These are phyloP conservation scores for Postia placenta DNA, from an alignment of 768 basidiomycete species.

Conservation along the genomic window DNA sequence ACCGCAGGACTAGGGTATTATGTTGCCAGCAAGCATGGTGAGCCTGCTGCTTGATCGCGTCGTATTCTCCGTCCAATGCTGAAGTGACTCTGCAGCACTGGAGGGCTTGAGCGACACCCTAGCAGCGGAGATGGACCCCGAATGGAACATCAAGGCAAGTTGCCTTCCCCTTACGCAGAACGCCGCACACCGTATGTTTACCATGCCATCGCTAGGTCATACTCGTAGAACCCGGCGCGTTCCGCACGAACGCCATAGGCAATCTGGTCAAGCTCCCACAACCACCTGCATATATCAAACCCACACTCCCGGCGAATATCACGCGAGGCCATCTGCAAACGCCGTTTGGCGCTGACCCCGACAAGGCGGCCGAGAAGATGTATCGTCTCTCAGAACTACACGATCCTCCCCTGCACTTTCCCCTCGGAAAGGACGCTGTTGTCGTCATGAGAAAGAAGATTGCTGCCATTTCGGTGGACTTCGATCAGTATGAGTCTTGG, in stretches of 20 bases:
- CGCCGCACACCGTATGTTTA: no score
- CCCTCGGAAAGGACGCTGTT: slow-evolving; percentile 10
- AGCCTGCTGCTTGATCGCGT: neutral
- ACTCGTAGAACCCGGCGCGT: slow-evolving; percentile 12
- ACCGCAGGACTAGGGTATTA: slow-evolving; percentile 14
- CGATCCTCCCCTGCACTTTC: slow-evolving; percentile 3
- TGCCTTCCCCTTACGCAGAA: no score
- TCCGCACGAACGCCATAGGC: slow-evolving; percentile 3
- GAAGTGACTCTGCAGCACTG: no score
- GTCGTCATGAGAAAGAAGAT: neutral
- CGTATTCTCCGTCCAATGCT: no score
- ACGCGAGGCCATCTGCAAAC: neutral
- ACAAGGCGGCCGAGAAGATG: neutral
- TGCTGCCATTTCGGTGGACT: neutral
- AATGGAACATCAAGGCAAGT: slow-evolving; percentile 28
- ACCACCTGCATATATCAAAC: no score
- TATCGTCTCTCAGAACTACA: slow-evolving; percentile 5
- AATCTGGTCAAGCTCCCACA: neutral
- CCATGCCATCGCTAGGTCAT: slow-evolving; percentile 10
- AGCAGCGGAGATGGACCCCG: slow-evolving; percentile 26
- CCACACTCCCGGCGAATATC: neutral
- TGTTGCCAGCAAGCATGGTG: slow-evolving; percentile 18
- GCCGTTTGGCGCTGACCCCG: neutral
- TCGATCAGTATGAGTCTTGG: slow-evolving; percentile 5
- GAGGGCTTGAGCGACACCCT: slow-evolving; percentile 23